These are phyloP conservation scores for Rhodomyrtus psidioides DNA, from an alignment of 441 rosid species.

Conservation along the genomic window DNA sequence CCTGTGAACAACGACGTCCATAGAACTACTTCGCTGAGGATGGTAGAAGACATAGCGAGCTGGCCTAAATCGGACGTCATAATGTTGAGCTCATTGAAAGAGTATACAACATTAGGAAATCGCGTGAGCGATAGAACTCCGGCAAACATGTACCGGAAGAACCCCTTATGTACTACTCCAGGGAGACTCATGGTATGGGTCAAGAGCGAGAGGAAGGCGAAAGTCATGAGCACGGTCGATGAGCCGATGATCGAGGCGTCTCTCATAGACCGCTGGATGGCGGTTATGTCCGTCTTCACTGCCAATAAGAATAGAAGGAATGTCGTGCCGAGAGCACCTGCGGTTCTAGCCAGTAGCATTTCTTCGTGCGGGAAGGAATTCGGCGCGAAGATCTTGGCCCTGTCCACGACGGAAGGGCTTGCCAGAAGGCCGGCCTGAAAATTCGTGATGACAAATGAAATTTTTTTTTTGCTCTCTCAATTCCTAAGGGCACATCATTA, in stretches of 20 bases:
- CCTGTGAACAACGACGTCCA: background rate
- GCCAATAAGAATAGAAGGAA: slow-evolving; percentile 10
- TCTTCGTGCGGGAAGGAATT: background rate
- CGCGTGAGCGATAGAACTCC: background rate
- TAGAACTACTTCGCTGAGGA: background rate
- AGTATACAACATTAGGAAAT: slow-evolving; percentile 1
- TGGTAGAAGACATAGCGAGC: slow-evolving; percentile 9
- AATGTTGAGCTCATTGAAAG: slow-evolving; percentile 17
- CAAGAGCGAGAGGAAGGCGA: background rate
- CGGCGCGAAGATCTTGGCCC: background rate
- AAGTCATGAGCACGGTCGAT: background rate
- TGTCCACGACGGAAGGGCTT: slow-evolving; percentile 6
- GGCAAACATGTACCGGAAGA: background rate
- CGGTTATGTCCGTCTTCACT: slow-evolving; percentile 7
- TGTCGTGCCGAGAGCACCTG: background rate
- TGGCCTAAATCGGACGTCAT: slow-evolving; percentile 18
- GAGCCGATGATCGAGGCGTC: background rate
- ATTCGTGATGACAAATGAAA: background rate
- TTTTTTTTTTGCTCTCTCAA: background rate
- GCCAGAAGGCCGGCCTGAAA: slow-evolving; percentile 5
- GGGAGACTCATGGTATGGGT: background rate
- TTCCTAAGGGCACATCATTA: background rate
- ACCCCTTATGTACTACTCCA: background rate
- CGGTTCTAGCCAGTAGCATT: background rate
- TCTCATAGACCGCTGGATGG: background rate